These are phyloP conservation scores for Akanthomyces muscarius DNA, from an alignment of 2,329 filamentous ascomycete genomes.

Conservation along the genomic window DNA sequence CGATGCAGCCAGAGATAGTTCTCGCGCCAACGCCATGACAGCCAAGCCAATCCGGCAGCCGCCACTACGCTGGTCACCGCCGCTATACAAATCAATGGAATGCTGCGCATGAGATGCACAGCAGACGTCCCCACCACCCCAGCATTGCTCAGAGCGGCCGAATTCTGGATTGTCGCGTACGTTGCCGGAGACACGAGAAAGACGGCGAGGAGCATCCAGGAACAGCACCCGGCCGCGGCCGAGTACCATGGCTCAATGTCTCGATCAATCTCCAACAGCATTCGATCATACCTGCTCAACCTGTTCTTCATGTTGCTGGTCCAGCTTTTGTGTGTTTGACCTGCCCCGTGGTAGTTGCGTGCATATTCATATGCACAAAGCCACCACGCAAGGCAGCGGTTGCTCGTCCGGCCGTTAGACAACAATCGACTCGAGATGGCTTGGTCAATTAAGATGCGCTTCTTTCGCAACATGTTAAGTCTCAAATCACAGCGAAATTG, in stretches of 20 bases:
- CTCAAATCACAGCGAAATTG: neutral
- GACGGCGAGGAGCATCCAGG: slow-evolving; percentile 2
- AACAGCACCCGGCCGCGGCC: neutral
- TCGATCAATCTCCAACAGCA: neutral
- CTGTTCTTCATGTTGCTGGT: neutral
- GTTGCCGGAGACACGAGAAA: slow-evolving; percentile 4
- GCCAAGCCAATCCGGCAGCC: neutral
- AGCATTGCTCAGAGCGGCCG: neutral
- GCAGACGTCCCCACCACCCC: neutral
- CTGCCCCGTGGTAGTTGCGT: neutral
- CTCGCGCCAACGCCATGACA: neutral
- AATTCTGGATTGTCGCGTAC: neutral
- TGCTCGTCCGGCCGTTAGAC: neutral
- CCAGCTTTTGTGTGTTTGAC: neutral
- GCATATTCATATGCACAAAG: neutral
- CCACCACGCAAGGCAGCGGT: neutral
- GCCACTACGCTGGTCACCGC: neutral
- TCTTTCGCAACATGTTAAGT: neutral
- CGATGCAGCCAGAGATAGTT: neutral
- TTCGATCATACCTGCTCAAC: neutral
- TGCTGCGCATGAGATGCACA: neutral
- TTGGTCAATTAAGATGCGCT: neutral
- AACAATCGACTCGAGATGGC: neutral
- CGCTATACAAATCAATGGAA: slow-evolving; percentile 1
- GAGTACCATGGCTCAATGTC: slow-evolving; percentile 4